Evolutionary conservation across 148 eudicot species (phyloP).

Genomic region (Fagopyrum tataricum): DNA sequence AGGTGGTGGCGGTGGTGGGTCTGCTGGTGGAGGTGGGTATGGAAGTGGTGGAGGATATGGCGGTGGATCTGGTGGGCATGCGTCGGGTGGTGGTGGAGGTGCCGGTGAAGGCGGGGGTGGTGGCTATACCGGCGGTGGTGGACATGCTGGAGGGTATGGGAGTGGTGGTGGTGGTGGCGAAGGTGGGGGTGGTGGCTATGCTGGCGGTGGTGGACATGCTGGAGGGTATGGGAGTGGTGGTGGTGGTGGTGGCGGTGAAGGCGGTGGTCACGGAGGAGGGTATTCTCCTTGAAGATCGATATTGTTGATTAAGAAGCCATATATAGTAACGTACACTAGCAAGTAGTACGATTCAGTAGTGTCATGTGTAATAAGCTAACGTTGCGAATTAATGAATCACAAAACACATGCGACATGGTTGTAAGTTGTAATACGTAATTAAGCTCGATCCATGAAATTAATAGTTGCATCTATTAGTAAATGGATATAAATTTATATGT

Average conservation of each 20-base stretch:
- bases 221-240: slow-evolving; percentile 12
- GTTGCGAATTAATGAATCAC: background rate
- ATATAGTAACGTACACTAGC: too few species aligned
- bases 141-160: slow-evolving; percentile 30
- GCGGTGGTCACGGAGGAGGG: slow-evolving; percentile 26
- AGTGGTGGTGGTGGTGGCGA: slow-evolving; percentile 33
- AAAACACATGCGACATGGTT: background rate
- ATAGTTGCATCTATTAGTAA: background rate
- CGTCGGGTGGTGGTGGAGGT: slow-evolving; percentile 10
- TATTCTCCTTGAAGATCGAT: slow-evolving; percentile 1
- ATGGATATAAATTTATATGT: too few species aligned
- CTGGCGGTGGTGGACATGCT: slow-evolving; percentile 12
- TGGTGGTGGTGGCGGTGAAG: slow-evolving; percentile 10
- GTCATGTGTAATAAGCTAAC: background rate
- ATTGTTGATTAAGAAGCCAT: background rate
- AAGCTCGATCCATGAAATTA: background rate
- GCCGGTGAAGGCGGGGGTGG: slow-evolving; percentile 20
- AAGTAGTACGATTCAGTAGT: too few species aligned
- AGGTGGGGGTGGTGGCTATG: slow-evolving; percentile 23
- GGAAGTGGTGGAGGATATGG: background rate
- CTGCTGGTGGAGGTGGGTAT: background rate
- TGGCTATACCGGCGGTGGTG: slow-evolving; percentile 28
- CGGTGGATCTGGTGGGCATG: background rate
- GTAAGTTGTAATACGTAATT: background rate
- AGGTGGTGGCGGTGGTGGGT: slow-evolving; percentile 11